A percentile compares a stretch with the other conserved stretches of the same genome.
Evolutionary conservation across 2,329 filamentous ascomycete genomes (phyloP).

Genomic region (Bipolaris zeicola): DNA sequence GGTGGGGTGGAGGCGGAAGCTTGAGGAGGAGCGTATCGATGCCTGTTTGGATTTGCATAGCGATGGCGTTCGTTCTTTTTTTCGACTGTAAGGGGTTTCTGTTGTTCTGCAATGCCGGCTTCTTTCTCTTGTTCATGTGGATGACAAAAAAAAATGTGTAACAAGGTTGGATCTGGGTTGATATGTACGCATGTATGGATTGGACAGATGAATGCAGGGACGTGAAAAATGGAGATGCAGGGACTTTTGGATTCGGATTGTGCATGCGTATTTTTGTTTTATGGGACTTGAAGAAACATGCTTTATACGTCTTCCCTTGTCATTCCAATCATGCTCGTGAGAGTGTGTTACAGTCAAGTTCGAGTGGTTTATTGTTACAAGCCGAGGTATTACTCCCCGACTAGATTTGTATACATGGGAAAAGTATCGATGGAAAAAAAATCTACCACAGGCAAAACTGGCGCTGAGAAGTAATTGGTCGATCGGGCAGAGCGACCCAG

Average conservation of each 20-base stretch:
- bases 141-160: neutral
- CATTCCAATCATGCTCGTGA: neutral
- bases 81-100: neutral
- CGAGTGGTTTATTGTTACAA: constrained; percentile 28
- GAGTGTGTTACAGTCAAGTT: constrained; percentile 7
- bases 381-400: neutral
- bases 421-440: neutral
- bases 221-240: neutral
- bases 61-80: constrained; percentile 42
- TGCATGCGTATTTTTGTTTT: constrained; percentile 22
- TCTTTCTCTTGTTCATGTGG: constrained; percentile 13
- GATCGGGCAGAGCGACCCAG: constrained; percentile 87
- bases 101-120: constrained; percentile 16
- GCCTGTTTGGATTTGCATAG: constrained; percentile 39
- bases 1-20: constrained; percentile 23
- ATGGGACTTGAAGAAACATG: constrained; percentile 26
- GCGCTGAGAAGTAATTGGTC: constrained; percentile 80
- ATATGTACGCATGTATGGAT: neutral
- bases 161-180: neutral
- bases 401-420: constrained; percentile 10
- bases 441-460: constrained; percentile 89
- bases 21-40: neutral
- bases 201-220: neutral
- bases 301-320: neutral
- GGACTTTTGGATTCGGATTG: constrained; percentile 15